These are phyloP conservation scores for Brettanomyces bruxellensis DNA, from an alignment of 805 yeast genomes.

Conservation along the genomic window DNA sequence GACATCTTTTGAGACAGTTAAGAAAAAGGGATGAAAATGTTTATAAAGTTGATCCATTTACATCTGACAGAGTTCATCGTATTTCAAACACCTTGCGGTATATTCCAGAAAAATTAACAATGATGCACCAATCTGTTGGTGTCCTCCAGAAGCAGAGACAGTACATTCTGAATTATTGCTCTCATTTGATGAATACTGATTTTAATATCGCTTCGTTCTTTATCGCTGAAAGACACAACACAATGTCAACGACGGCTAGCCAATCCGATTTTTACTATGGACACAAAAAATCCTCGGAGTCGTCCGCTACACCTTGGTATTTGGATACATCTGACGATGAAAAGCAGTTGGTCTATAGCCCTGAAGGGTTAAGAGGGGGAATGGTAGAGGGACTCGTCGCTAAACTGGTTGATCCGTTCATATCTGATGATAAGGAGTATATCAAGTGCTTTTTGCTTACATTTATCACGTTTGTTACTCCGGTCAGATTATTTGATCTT, in stretches of 20 bases:
- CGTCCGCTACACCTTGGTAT: slow-evolving; percentile 51
- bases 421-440: slow-evolving; percentile 48
- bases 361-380: slow-evolving; percentile 79
- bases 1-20: slow-evolving; percentile 36
- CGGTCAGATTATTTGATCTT: slow-evolving; percentile 50
- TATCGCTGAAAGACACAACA: slow-evolving; percentile 35
- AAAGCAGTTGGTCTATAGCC: slow-evolving; percentile 42
- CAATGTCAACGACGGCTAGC: slow-evolving; percentile 21
- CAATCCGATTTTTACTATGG: slow-evolving; percentile 23
- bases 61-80: slow-evolving; percentile 20
- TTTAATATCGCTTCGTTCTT: slow-evolving; percentile 48
- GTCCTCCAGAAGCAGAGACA: slow-evolving; percentile 66
- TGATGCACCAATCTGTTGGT: slow-evolving; percentile 34
- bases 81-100: slow-evolving; percentile 30
- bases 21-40: slow-evolving; percentile 23
- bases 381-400: slow-evolving; percentile 69
- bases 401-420: slow-evolving; percentile 68
- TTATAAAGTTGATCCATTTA: slow-evolving; percentile 28
- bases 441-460: slow-evolving; percentile 65
- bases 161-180: slow-evolving; percentile 59
- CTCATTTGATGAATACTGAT: slow-evolving; percentile 70
- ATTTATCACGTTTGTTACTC: slow-evolving; percentile 63
- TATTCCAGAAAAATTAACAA: slow-evolving; percentile 26
- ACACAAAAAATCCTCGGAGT: not conserved
- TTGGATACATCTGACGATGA: slow-evolving; percentile 57